Evolutionary conservation across 768 basidiomycete species (phyloP).

Genomic region (Melanogaster broomeanus): DNA sequence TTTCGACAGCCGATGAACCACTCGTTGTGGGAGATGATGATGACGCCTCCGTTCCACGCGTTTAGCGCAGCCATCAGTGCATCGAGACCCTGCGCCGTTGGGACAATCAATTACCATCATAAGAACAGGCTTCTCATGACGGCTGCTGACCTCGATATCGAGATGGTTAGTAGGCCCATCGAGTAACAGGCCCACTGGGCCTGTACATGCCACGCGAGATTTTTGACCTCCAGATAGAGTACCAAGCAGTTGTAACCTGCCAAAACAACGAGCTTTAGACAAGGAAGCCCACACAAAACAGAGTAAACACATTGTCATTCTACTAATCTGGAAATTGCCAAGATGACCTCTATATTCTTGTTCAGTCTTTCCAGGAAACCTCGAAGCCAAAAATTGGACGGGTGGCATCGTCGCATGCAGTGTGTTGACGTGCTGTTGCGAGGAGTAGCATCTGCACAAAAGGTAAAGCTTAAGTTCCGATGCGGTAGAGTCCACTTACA

Average conservation of each 20-base stretch:
- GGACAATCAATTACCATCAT: slow-evolving; percentile 4
- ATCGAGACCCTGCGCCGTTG: slow-evolving; percentile 88
- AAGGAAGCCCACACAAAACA: not conserved
- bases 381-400: slow-evolving; percentile 94
- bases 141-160: slow-evolving; percentile 77
- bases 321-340: slow-evolving; percentile 96
- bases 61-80: slow-evolving; percentile 85
- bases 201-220: slow-evolving; percentile 90
- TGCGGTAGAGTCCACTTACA: slow-evolving; percentile 50
- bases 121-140: not conserved
- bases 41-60: slow-evolving; percentile 88
- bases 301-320: slow-evolving; percentile 68
- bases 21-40: slow-evolving; percentile 94
- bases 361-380: slow-evolving; percentile 85
- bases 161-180: slow-evolving; percentile 98
- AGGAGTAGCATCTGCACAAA: slow-evolving; percentile 74
- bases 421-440: slow-evolving; percentile 95
- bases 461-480: slow-evolving; percentile 1
- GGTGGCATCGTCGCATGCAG: slow-evolving; percentile 82
- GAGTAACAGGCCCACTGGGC: slow-evolving; percentile 82
- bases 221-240: slow-evolving; percentile 96
- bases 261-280: too few relatives aligned
- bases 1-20: slow-evolving; percentile 60
- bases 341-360: slow-evolving; percentile 94
- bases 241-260: too few relatives aligned